A percentile compares a stretch with the other conserved stretches of the same genome.
Evolutionary conservation across 176 grass and related monocot species (phyloP).

Genomic region (Leersia perrieri): DNA sequence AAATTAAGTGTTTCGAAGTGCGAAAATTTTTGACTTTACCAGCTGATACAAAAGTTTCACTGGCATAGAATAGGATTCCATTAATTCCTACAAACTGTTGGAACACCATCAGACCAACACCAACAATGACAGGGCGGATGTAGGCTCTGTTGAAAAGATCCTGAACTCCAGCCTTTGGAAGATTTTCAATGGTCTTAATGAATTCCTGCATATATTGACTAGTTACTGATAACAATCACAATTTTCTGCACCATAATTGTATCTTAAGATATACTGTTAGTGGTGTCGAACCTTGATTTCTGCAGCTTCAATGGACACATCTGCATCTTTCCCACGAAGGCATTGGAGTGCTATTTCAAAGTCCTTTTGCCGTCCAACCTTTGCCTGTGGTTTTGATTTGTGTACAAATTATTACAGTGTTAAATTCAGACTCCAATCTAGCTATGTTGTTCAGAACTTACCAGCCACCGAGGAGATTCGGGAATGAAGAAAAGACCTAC

Average conservation of each 20-base stretch:
- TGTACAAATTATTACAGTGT: neutral
- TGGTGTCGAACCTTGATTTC: constrained; percentile 41
- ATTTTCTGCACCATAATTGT: neutral
- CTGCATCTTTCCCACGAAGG: constrained; percentile 44
- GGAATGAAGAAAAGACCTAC: constrained; percentile 55
- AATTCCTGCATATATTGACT: constrained; percentile 37
- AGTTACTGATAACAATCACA: neutral
- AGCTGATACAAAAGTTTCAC: constrained; percentile 67
- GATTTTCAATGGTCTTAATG: constrained; percentile 26
- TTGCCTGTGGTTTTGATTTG: constrained; percentile 32
- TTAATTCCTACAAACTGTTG: constrained; percentile 68
- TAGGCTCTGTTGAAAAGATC: constrained; percentile 51
- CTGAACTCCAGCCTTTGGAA: constrained; percentile 48
- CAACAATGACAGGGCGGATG: constrained; percentile 38
- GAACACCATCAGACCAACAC: constrained; percentile 67
- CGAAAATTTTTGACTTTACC: constrained; percentile 27
- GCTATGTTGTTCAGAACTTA: neutral
- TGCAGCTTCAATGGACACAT: constrained; percentile 44
- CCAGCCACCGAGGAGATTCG: constrained; percentile 70
- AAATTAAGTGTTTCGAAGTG: neutral
- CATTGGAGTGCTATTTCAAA: constrained; percentile 41
- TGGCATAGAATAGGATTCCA: constrained; percentile 64
- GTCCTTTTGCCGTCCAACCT: constrained; percentile 50
- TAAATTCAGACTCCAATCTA: neutral
- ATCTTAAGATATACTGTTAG: neutral